A percentile compares a stretch with the other conserved stretches of the same genome.
Conservation (phyloP, 352 stramenopile species). For the Blastocystis sp. region DNA sequence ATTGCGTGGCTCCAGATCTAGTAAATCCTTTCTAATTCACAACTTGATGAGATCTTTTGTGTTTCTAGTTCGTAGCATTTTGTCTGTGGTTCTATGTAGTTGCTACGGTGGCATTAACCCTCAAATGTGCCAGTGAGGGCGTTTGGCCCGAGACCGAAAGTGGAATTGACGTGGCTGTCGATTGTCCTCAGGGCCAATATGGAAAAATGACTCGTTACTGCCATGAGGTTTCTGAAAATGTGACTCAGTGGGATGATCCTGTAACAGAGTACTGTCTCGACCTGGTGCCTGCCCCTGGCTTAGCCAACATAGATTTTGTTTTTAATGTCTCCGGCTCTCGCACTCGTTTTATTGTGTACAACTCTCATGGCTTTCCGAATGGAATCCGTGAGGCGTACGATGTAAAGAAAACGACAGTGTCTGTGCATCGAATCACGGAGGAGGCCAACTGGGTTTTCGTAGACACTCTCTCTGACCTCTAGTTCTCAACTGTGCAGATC, state of each 20-base stretch:
- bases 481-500: not conserved
- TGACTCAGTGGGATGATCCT: conserved; percentile 1
- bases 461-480: not conserved
- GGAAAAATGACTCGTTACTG: conserved; percentile 29
- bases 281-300: not conserved
- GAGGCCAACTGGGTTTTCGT: not conserved
- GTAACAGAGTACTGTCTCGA: conserved; percentile 10
- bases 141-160: not conserved
- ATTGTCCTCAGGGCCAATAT: not conserved
- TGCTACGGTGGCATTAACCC: too few relatives aligned
- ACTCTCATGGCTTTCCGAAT: not conserved
- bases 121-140: not conserved
- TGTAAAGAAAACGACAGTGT: not conserved
- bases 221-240: not conserved
- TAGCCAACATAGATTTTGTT: not conserved
- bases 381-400: not conserved
- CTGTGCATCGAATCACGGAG: not conserved
- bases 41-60: not conserved
- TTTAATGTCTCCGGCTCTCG: not conserved
- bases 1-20: too few relatives aligned
- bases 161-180: not conserved
- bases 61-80: not conserved
- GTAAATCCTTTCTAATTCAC: not conserved
- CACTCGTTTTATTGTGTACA: not conserved
- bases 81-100: not conserved